phyloP scores from a whole-genome alignment of 1,284 basidiomycete species.

The Boletus albobrunnescens region DNA sequence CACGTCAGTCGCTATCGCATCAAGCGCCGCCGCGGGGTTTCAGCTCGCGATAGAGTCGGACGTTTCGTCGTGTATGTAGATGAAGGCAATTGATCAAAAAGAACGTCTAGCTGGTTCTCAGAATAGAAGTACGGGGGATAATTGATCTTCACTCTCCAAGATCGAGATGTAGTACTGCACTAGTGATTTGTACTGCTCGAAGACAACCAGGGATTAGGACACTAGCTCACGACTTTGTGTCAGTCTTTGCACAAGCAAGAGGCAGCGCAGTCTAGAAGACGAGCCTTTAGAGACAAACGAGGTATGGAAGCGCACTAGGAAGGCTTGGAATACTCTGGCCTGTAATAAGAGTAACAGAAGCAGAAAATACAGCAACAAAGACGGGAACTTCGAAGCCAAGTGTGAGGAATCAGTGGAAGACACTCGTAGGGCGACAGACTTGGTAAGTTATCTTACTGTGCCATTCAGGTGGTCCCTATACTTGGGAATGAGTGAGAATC shows the following conservation, averaged over 20 bases:
- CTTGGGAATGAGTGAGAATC: too few species aligned
- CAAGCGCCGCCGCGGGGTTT: background rate
- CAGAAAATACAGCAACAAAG: conserved; percentile 40
- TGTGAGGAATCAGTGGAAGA: conserved; percentile 15
- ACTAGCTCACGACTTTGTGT: too few species aligned
- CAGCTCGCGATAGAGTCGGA: background rate
- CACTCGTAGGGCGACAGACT: background rate
- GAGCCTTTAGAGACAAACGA: background rate
- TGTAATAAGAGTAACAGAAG: conserved; percentile 34
- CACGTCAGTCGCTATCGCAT: background rate
- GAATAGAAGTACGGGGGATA: background rate
- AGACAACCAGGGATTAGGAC: too few species aligned
- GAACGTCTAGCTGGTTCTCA: background rate
- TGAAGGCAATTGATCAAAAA: background rate
- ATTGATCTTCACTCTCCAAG: background rate
- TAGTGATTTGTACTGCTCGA: too few species aligned
- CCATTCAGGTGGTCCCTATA: too few species aligned
- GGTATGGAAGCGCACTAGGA: conserved; percentile 35
- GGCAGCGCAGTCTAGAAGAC: too few species aligned
- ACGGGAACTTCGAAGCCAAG: conserved; percentile 56
- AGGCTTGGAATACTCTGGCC: conserved; percentile 13
- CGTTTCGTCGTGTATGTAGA: too few species aligned
- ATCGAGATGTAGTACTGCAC: background rate
- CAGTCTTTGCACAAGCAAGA: too few species aligned
- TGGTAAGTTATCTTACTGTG: too few species aligned